These are phyloP conservation scores for Leishmania turanica DNA, from an alignment of 208 protist genomes.

Conservation along the genomic window DNA sequence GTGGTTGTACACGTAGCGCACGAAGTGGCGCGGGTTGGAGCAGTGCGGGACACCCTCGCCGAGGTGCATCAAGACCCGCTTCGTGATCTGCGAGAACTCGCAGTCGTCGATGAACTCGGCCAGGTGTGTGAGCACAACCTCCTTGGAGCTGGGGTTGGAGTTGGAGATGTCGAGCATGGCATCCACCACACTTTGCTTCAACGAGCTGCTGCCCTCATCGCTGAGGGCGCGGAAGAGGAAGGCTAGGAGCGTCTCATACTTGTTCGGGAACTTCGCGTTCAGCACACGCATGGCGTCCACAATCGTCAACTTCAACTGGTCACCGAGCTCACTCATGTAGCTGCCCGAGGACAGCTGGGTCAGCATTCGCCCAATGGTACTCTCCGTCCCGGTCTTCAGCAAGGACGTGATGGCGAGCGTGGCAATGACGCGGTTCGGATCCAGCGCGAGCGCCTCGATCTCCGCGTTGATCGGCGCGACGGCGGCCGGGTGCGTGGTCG, in stretches of 20 bases:
- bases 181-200: conserved; percentile 97
- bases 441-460: conserved; percentile 96
- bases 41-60: conserved; percentile 94
- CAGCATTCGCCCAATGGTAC: conserved; percentile 96
- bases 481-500: conserved; percentile 70
- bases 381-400: conserved; percentile 97
- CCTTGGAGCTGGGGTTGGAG: conserved; percentile 90
- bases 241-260: conserved; percentile 88
- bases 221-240: conserved; percentile 90
- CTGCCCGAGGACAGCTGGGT: conserved; percentile 93
- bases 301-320: conserved; percentile 98
- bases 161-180: conserved; percentile 95
- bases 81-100: conserved; percentile 96
- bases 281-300: conserved; percentile 96
- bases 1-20: conserved; percentile 98
- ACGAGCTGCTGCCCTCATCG: conserved; percentile 89
- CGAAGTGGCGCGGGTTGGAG: conserved; percentile 87
- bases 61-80: conserved; percentile 96
- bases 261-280: conserved; percentile 96
- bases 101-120: conserved; percentile 99
- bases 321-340: conserved; percentile 95
- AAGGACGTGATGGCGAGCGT: conserved; percentile 98
- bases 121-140: conserved; percentile 93
- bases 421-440: conserved; percentile 96
- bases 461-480: conserved; percentile 95